These are phyloP conservation scores for Phyllosticta paracitricarpa DNA, from an alignment of 2,329 filamentous ascomycete species.

Conservation along the genomic window DNA sequence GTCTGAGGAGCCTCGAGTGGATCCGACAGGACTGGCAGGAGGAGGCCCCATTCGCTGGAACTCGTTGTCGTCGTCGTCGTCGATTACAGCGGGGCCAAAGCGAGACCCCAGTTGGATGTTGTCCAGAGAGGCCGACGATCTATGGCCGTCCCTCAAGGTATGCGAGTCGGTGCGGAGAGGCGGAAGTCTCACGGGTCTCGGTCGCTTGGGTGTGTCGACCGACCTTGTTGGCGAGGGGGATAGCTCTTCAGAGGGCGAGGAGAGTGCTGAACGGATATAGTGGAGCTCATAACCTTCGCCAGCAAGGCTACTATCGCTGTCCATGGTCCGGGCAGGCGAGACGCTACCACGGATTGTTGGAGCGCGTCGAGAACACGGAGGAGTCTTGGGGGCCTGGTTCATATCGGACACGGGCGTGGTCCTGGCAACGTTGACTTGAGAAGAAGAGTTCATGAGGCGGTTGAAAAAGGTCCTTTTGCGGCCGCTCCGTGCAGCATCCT, in stretches of 20 bases:
- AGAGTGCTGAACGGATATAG: not conserved
- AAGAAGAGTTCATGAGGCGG: not conserved
- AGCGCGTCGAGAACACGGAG: not conserved
- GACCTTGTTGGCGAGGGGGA: not conserved
- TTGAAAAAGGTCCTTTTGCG: not conserved
- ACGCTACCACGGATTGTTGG: not conserved
- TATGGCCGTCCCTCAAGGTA: not conserved
- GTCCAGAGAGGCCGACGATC: not conserved
- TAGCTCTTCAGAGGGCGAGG: not conserved
- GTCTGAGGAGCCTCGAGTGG: not conserved
- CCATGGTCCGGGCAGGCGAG: not conserved
- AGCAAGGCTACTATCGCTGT: not conserved
- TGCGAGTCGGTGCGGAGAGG: not conserved
- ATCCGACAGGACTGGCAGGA: not conserved
- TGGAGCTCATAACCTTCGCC: not conserved
- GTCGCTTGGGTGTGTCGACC: not conserved
- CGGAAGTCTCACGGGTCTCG: not conserved
- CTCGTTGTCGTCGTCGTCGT: not conserved
- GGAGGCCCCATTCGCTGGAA: not conserved
- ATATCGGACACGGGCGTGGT: not conserved
- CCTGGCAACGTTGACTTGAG: not conserved
- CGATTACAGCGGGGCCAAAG: not conserved
- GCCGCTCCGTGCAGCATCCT: not conserved
- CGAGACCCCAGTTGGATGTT: not conserved
- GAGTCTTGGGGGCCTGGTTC: not conserved